These are phyloP conservation scores for Stramenopiles sp. DNA, from an alignment of 352 stramenopile species.

Conservation along the genomic window DNA sequence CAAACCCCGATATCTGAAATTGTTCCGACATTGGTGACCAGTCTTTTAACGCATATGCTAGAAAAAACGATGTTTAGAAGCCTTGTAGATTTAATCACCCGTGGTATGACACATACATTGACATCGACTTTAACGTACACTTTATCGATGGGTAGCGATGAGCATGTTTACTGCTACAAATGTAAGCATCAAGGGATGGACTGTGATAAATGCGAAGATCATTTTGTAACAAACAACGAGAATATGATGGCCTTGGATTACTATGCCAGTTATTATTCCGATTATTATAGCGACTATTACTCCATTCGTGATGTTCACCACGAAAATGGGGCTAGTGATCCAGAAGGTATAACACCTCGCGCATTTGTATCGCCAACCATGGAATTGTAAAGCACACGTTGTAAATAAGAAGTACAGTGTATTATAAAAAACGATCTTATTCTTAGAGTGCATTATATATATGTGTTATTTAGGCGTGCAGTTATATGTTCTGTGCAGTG, in stretches of 20 bases:
- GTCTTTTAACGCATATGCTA: background rate
- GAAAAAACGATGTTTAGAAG: background rate
- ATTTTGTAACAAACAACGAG: background rate
- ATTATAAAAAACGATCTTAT: no score
- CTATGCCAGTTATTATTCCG: background rate
- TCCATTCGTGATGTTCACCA: background rate
- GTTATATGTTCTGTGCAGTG: constrained; percentile 65
- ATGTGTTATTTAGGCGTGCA: no score
- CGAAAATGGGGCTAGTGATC: no score
- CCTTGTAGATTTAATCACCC: background rate
- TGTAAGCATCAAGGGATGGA: background rate
- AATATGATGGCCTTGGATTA: background rate
- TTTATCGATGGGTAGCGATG: background rate
- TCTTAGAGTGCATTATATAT: no score
- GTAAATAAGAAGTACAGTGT: no score
- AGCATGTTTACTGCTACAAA: background rate
- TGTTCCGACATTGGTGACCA: background rate
- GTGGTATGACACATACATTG: background rate
- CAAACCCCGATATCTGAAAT: background rate
- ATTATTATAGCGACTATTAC: background rate
- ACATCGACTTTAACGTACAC: background rate
- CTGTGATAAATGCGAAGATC: background rate
- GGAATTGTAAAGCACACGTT: no score
- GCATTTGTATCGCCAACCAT: no score
- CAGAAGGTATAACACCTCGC: no score